phyloP scores from a whole-genome alignment of 176 grass and related monocot species.

The Thinopyrum elongatum region DNA sequence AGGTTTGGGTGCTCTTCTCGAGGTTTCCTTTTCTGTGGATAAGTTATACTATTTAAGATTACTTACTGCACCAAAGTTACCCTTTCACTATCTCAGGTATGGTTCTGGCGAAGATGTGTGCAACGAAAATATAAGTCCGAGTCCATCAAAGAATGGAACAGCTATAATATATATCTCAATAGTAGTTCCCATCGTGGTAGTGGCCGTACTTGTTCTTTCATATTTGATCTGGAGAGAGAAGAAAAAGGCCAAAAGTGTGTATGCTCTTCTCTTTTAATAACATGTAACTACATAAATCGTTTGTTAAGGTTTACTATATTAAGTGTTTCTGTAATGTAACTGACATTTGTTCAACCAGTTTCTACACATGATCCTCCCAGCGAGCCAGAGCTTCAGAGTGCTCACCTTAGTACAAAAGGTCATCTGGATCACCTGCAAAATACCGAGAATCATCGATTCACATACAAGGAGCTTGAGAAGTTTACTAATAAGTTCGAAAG shows the following conservation, averaged over 20 bases:
- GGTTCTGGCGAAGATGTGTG: neutral
- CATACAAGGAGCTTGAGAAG: neutral
- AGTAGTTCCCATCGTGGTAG: neutral
- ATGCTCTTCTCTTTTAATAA: neutral
- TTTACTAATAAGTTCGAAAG: conserved; percentile 14
- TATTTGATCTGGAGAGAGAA: neutral
- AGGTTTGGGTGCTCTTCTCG: too few relatives aligned
- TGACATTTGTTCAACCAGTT: neutral
- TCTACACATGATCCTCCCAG: neutral
- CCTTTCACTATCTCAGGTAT: neutral
- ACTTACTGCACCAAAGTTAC: too few relatives aligned
- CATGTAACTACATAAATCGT: neutral
- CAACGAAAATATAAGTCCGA: neutral
- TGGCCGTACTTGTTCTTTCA: neutral
- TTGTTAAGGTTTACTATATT: neutral
- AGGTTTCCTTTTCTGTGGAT: too few relatives aligned
- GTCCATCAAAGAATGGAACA: neutral
- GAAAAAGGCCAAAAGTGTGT: neutral
- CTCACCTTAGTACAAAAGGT: neutral
- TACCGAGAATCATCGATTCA: conserved; percentile 11
- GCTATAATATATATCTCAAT: neutral
- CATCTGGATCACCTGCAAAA: neutral
- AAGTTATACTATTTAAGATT: too few relatives aligned
- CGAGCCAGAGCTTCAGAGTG: neutral
- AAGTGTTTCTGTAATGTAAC: neutral